Evolutionary conservation across 306 rosid genomes (phyloP).

Genomic region (Begonia peltatifolia): DNA sequence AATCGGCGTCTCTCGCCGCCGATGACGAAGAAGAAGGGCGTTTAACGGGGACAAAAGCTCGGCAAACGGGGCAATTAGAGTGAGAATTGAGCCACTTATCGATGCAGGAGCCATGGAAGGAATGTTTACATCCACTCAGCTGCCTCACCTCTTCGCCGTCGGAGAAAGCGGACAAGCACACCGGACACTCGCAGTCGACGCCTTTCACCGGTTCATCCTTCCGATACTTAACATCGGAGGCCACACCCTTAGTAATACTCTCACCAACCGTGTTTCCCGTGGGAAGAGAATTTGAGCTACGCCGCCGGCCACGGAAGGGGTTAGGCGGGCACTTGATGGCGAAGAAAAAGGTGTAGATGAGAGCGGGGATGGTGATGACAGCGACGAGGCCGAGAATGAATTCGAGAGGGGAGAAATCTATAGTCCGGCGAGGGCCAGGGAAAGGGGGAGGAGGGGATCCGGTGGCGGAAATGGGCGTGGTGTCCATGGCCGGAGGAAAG

Average conservation of each 20-base stretch:
- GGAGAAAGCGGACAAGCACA: slow-evolving; percentile 48
- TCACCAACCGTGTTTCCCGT: background rate
- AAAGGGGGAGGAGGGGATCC: slow-evolving; percentile 30
- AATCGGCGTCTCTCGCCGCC: slow-evolving; percentile 5
- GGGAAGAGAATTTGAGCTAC: slow-evolving; percentile 8
- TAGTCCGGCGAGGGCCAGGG: slow-evolving; percentile 22
- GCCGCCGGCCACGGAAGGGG: slow-evolving; percentile 15
- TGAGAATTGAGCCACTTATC: slow-evolving; percentile 50
- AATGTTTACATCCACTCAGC: slow-evolving; percentile 52
- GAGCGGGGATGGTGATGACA: slow-evolving; percentile 59
- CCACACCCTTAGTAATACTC: slow-evolving; percentile 1
- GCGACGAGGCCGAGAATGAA: slow-evolving; percentile 66
- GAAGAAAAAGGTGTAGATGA: slow-evolving; percentile 39
- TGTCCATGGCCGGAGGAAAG: slow-evolving; percentile 25
- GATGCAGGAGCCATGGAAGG: slow-evolving; percentile 52
- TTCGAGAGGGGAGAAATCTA: slow-evolving; percentile 66
- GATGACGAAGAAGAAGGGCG: background rate
- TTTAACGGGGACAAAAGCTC: slow-evolving; percentile 14
- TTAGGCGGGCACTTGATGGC: slow-evolving; percentile 46
- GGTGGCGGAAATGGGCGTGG: slow-evolving; percentile 13
- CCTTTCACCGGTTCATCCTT: slow-evolving; percentile 34
- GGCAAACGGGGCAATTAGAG: slow-evolving; percentile 68
- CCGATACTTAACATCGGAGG: slow-evolving; percentile 19
- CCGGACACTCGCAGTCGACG: slow-evolving; percentile 55
- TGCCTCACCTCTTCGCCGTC: slow-evolving; percentile 57